Base-by-base conservation (phyloP, 768 basidiomycete species). In the Strobilomyces dryophilus region DNA sequence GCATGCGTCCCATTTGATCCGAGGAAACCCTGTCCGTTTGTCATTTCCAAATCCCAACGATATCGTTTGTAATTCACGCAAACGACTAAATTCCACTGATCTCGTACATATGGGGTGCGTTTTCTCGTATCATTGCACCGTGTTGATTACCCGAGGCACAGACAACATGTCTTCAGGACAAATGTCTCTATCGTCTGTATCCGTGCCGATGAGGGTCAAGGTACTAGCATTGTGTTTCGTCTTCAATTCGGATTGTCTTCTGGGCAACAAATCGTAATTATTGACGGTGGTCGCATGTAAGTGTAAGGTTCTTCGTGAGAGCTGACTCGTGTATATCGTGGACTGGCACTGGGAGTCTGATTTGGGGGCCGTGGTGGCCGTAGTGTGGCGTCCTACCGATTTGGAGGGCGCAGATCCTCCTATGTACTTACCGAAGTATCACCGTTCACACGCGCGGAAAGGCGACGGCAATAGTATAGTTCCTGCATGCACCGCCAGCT, bases 1-100 rank as follows among this genome's bases (percentile, higher is more conserved):
- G 44, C 34, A 49, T 40, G 50, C 35, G 50, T 21, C 24, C 11
- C 20, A 37, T 42, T 47, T 51, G 54, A 63, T 63, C 58, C 61
- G 64, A 60, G 64, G 57, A 47, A 34, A 34, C 9, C 4, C 8
- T 40, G 35, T 29, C 31, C 35, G 14, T 27, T 18, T 26, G 34
- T n/a, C 48, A 29, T 32, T 34, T 35, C 12, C 43, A 37, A 17
- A 26, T 49, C 34, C 45, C 52, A 29, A 41, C 36, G 36, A 7
- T 40, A 27, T 34, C 24, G 17, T 44, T 45, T 58, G 41, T 45
- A 53, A 45, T 49, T 37, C 59, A 20, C 35, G 8, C 21, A 36
- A 39, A 47, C 42, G 36, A 47, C 27, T 27, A 27, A 41, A 49
- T 55, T 35, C 37, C 40, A 9, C 9, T 9, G 45, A 45, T 32